phyloP scores from a whole-genome alignment of 2,329 filamentous ascomycete species.

The Mycosphaerella arachidis region DNA sequence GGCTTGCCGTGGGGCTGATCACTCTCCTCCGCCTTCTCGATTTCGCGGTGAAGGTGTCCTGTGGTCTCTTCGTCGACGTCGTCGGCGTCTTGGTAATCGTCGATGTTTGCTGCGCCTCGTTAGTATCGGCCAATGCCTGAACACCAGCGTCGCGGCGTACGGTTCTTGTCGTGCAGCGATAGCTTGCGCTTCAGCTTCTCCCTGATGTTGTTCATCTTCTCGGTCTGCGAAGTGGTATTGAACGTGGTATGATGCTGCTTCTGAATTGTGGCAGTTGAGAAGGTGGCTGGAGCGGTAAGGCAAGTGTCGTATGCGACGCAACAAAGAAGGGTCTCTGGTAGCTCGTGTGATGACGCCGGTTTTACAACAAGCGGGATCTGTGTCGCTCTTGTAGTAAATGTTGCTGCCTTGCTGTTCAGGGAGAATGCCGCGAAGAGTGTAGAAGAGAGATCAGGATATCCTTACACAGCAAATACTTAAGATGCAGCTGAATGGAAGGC shows the following conservation, averaged over 20 bases:
- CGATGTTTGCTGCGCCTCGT: constrained; percentile 23
- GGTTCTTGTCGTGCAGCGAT: constrained; percentile 36
- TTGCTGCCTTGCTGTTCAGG: neutral
- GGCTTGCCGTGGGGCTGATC: constrained; percentile 32
- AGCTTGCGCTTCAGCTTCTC: constrained; percentile 36
- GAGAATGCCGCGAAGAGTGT: neutral
- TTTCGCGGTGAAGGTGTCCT: constrained; percentile 34
- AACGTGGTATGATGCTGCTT: neutral
- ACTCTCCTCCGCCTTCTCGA: constrained; percentile 32
- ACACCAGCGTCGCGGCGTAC: constrained; percentile 14
- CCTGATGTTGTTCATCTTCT: constrained; percentile 34
- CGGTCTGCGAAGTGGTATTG: constrained; percentile 4
- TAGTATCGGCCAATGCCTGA: neutral
- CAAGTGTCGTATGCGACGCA: neutral
- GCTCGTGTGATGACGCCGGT: neutral
- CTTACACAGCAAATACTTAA: neutral
- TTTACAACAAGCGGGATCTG: neutral
- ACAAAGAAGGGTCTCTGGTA: neutral
- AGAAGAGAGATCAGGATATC: neutral
- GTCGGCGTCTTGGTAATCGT: constrained; percentile 29
- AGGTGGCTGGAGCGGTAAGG: neutral
- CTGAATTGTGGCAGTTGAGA: neutral
- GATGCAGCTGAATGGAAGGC: neutral
- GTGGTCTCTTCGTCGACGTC: constrained; percentile 37
- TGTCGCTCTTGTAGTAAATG: neutral